A percentile compares a stretch with the other conserved stretches of the same genome.
Conservation (phyloP, 306 rosid genomes). For the Carpinus fangiana region DNA sequence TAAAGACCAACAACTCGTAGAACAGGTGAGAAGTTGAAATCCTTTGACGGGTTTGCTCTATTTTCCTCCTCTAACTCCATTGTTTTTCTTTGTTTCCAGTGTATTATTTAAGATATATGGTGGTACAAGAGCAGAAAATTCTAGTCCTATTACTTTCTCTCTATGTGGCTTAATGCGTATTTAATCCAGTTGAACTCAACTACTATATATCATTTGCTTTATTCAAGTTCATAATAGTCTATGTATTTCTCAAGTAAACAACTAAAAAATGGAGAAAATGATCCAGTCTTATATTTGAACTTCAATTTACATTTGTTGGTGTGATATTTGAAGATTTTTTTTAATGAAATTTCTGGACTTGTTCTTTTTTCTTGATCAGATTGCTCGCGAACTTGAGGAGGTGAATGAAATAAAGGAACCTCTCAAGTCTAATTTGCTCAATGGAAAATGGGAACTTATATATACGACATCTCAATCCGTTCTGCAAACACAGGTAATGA, state of each 20-base stretch:
- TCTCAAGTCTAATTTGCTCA: constrained; percentile 64
- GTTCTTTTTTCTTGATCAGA: constrained; percentile 36
- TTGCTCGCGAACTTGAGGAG: constrained; percentile 85
- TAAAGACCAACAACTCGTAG: background rate
- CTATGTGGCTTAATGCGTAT: too few relatives aligned
- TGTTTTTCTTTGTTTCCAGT: background rate
- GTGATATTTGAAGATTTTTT: constrained; percentile 41
- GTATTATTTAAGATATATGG: background rate
- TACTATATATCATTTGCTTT: too few relatives aligned
- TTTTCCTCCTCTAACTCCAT: background rate
- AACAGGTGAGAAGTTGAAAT: background rate
- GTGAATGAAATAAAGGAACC: constrained; percentile 75
- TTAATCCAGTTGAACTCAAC: too few relatives aligned
- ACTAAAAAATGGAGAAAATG: background rate
- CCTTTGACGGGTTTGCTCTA: background rate
- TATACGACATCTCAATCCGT: constrained; percentile 84
- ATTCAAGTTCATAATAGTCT: too few relatives aligned
- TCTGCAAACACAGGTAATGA: constrained; percentile 66
- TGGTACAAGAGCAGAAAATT: background rate
- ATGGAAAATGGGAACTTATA: constrained; percentile 96
- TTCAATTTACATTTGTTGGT: background rate
- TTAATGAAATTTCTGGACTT: constrained; percentile 8
- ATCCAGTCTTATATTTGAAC: background rate
- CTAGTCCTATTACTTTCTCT: background rate
- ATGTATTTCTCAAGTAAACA: background rate